Conservation (phyloP, 306 rosid species). For the Quercus parvula region DNA sequence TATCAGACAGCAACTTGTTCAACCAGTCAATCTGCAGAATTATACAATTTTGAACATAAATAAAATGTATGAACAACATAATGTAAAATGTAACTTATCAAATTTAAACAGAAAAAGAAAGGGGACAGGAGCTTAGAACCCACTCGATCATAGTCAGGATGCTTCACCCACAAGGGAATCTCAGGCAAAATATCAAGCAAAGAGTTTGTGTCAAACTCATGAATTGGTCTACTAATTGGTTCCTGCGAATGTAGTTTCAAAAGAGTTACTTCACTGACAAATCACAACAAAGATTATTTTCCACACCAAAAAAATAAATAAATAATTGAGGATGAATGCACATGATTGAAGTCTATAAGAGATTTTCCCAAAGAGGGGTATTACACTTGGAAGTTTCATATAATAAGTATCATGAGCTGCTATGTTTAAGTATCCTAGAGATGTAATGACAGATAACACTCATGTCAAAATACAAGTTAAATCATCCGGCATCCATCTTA, state of each 20-base stretch:
- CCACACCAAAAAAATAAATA: background rate
- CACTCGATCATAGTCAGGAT: constrained; percentile 33
- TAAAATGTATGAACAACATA: background rate
- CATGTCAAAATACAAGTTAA: background rate
- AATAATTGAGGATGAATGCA: background rate
- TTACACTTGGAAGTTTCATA: background rate
- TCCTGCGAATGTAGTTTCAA: constrained; percentile 13
- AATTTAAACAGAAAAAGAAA: background rate
- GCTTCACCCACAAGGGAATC: constrained; percentile 33
- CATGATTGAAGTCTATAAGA: background rate
- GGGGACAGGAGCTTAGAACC: background rate
- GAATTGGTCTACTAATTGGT: constrained; percentile 12
- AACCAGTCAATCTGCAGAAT: constrained; percentile 31
- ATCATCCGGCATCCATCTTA: background rate
- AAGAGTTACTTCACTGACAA: background rate
- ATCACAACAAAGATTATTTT: background rate
- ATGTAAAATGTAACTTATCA: background rate
- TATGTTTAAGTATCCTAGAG: background rate
- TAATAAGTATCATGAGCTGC: background rate
- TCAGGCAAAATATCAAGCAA: constrained; percentile 23
- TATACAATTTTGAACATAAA: background rate
- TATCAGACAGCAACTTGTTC: constrained; percentile 25
- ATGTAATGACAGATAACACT: background rate
- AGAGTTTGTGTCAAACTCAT: constrained; percentile 16
- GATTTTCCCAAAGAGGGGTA: background rate